Percentiles rank a stretch among this genome's conserved stretches.
These are phyloP conservation scores for Saccharomycopsis selenospora DNA, from an alignment of 805 yeast genomes.

Conservation along the genomic window DNA sequence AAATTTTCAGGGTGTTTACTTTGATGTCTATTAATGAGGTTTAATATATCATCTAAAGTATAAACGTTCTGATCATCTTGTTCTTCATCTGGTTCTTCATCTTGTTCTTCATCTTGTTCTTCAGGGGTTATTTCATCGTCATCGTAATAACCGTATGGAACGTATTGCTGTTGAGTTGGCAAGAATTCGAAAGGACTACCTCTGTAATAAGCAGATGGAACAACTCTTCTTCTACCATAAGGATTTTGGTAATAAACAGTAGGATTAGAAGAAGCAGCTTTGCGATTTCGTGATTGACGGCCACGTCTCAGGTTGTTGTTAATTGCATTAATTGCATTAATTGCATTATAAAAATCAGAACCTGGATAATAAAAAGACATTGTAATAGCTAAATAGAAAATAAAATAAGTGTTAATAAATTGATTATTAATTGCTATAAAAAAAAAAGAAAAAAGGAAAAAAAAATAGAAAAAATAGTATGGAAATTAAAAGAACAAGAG, in stretches of 20 bases:
- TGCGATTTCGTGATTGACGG: not conserved
- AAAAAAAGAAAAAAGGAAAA: not conserved
- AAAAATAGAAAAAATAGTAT: too few species aligned
- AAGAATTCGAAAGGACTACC: not conserved
- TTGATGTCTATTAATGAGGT: constrained; percentile 17
- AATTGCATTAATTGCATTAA: not conserved
- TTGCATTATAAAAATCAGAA: not conserved
- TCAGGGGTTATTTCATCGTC: too few species aligned
- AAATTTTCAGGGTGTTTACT: constrained; percentile 8
- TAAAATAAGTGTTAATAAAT: too few species aligned
- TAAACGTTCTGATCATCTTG: constrained; percentile 9
- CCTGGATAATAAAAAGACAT: not conserved
- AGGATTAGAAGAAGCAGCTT: not conserved
- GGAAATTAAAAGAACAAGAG: too few species aligned
- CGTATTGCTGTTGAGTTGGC: not conserved
- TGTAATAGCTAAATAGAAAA: too few species aligned
- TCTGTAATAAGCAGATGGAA: not conserved
- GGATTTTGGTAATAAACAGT: not conserved
- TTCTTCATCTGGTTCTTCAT: constrained; percentile 8
- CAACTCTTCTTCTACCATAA: not conserved
- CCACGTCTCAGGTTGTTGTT: too few species aligned
- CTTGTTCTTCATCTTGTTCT: not conserved
- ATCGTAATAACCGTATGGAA: not conserved
- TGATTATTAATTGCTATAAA: too few species aligned
- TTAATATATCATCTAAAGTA: constrained; percentile 19